Conservation (phyloP, 352 stramenopile species). For the Nothophytophthora sp. region DNA sequence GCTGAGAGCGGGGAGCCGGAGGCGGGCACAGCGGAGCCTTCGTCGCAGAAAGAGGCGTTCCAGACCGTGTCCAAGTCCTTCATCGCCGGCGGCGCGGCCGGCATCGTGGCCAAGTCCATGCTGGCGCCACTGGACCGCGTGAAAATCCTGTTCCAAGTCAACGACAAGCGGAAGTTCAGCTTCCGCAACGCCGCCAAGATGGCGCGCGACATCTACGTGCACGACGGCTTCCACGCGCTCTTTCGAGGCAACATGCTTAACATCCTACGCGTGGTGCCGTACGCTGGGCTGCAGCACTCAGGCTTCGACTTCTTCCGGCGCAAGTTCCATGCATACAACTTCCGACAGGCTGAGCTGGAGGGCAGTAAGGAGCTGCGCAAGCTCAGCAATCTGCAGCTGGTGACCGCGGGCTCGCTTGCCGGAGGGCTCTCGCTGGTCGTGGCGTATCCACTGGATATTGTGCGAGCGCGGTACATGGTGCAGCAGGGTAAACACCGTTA, state of each 20-base stretch:
- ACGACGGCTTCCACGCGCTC: conserved; percentile 70
- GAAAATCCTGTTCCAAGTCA: conserved; percentile 89
- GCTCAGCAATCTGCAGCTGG: conserved; percentile 76
- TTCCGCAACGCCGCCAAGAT: conserved; percentile 71
- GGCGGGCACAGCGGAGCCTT: conserved; percentile 9
- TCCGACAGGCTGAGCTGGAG: conserved; percentile 39
- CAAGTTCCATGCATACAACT: conserved; percentile 83
- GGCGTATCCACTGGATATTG: conserved; percentile 83
- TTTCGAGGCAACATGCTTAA: conserved; percentile 81
- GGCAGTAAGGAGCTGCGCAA: conserved; percentile 44
- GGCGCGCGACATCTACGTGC: conserved; percentile 63
- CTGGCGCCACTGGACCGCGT: conserved; percentile 79
- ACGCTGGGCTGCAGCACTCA: conserved; percentile 79
- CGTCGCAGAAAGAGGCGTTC: conserved; percentile 44
- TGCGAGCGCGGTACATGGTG: conserved; percentile 85
- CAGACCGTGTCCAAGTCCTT: conserved; percentile 85
- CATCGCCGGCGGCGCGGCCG: conserved; percentile 65
- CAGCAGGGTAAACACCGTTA: conserved; percentile 84
- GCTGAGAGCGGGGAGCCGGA: conserved; percentile 2
- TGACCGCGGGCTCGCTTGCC: conserved; percentile 70
- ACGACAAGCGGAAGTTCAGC: conserved; percentile 67
- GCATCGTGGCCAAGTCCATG: conserved; percentile 76
- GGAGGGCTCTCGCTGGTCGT: conserved; percentile 72
- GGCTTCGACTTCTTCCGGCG: conserved; percentile 85
- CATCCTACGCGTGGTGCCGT: conserved; percentile 79